Evolutionary conservation across 2,329 filamentous ascomycete genomes (phyloP), one percentile per base, ranked within the genome.

Genomic region (Colletotrichum sp.): DNA sequence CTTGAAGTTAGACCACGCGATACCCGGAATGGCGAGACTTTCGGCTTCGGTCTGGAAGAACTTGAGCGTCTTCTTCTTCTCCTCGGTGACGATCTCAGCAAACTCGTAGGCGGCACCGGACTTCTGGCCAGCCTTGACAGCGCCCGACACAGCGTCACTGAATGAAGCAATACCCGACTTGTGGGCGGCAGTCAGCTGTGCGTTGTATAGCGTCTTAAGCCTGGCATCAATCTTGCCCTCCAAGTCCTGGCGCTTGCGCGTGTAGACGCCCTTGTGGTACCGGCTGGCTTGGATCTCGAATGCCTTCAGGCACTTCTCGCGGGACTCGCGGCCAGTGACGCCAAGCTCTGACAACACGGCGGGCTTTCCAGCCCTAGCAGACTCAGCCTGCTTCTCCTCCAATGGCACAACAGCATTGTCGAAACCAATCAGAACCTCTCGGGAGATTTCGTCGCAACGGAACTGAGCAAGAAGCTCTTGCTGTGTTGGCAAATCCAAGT

Each of bases 381-480:
- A 92, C 77, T 96, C 93, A 16, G 92, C 90, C 83, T 98, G 96
- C 81, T 93, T 90, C 78, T 97, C 94, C 83, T 99, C 97, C 16
- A 98, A 90, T 0, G 97, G 96, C 11, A 86, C 81, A 74, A 99
- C 93, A n/a, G 91, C 87, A 67, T 92, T 88, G 79, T 99, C 97
- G 78, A 99, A 99, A 3, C 87, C 89, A 55, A 95, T 85, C 71
- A 98, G 88, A 15, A 98, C 97, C 81, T 98, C 96, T 76, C 96
- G 90, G 51, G 95, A 91, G 72, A 99, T 99, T 84, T 99, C 97
- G 82, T 99, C 97, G 83, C 97, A 99, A 77, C 97, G 92, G 86
- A 98, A 99, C 83, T 99, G 97, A 13, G 97, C 97, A 67, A 99
- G 89, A 59, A 99, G 89, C 83, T 99, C 97, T 84, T 99, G 97